These are phyloP conservation scores for Geranium brycei DNA, from an alignment of 345 rosid species.

Conservation along the genomic window DNA sequence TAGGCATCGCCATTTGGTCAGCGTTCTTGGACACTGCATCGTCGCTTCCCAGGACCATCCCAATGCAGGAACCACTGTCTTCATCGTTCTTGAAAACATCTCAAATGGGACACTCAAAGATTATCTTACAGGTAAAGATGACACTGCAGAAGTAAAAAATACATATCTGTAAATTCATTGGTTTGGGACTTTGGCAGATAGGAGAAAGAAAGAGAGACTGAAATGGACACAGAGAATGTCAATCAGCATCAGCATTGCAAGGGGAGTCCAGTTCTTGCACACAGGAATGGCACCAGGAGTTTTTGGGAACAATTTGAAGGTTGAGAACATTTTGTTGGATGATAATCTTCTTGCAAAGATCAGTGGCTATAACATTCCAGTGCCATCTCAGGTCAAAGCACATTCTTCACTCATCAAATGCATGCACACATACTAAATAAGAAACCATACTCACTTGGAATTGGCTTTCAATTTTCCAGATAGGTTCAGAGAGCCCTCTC, in stretches of 20 bases:
- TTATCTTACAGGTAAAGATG: constrained; percentile 46
- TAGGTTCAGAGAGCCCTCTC: constrained; percentile 36
- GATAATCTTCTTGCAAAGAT: constrained; percentile 67
- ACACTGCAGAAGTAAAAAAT: too few species aligned
- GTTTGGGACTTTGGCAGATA: constrained; percentile 27
- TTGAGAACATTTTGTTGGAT: constrained; percentile 61
- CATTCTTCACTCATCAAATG: background rate
- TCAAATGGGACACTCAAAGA: constrained; percentile 54
- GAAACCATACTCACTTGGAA: background rate
- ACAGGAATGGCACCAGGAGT: constrained; percentile 72
- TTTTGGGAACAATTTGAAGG: constrained; percentile 60
- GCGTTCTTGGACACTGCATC: constrained; percentile 76
- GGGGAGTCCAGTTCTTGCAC: constrained; percentile 91
- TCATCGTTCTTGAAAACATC: constrained; percentile 58
- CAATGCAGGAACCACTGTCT: constrained; percentile 35
- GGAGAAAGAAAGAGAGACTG: constrained; percentile 60
- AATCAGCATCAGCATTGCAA: constrained; percentile 60
- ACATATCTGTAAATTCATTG: background rate
- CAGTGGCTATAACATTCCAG: constrained; percentile 51
- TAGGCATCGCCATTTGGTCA: constrained; percentile 71
- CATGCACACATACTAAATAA: background rate
- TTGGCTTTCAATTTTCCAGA: constrained; percentile 22
- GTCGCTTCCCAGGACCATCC: constrained; percentile 64
- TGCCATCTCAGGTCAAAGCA: constrained; percentile 47
- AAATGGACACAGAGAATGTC: constrained; percentile 94